Evolutionary conservation across 139 green algal species (phyloP), one percentile per base, ranked within the genome.

Genomic region (Picochlorum sp.): DNA sequence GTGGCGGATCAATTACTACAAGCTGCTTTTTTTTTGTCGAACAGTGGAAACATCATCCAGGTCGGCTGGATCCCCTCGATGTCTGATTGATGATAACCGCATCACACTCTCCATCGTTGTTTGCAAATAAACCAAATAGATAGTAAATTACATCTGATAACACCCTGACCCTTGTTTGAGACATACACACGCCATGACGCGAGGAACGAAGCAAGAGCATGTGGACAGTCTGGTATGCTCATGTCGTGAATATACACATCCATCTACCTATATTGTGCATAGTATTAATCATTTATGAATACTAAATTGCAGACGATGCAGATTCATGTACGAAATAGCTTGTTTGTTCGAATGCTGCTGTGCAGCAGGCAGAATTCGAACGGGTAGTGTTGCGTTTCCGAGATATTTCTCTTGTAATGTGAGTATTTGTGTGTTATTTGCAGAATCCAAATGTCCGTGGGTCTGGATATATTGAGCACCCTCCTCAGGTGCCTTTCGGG

Each of bases 391-490:
- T 7, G 16, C 16, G 16, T 21, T 21, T 54, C n/a, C 47, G 11
- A 9, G 11, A 20, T 24, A 20, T 54, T 6, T 21, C n/a, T 18
- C 8, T 20, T 54, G 3, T 21, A 18, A 54, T 7, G 47, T 9
- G 5, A 3, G 47, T 54, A 9, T 10, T 26, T 54, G n/a, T 54
- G 8, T 21, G 16, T 20, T 54, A 54, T 54, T 54, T 66, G 62
- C 63, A 80, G 73, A 76, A 80, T 44, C 73, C 73, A 7, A 76
- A 73, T 38, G 49, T 81, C 7, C 52, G 69, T 18, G 74, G 74
- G n/a, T 74, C 63, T 24, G 75, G 75, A 38, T 82, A 73, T 56
- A 82, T 82, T 37, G 69, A 82, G 58, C 73, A 77, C 56, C 75
- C 75, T n/a, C 75, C 75, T 14, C 75, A 82, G 58, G 38, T 58